These are phyloP conservation scores for Yarrowia keelungensis DNA, from an alignment of 805 yeast genomes.

Conservation along the genomic window DNA sequence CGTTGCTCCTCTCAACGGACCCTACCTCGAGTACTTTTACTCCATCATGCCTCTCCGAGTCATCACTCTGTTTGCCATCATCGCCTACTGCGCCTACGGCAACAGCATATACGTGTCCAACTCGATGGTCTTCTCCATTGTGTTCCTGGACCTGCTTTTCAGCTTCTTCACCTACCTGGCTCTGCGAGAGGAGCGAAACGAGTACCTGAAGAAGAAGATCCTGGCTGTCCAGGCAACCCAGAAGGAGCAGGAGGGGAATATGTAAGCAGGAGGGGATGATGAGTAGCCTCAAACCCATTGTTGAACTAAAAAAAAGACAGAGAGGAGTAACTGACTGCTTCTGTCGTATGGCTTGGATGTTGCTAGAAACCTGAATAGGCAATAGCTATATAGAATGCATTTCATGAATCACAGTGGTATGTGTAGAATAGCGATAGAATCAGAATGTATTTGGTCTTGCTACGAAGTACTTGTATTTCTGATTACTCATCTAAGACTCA, in stretches of 20 bases:
- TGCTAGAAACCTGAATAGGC: too few relatives aligned
- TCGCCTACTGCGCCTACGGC: slow-evolving; percentile 44
- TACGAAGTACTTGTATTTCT: too few relatives aligned
- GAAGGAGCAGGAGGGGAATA: slow-evolving; percentile 11
- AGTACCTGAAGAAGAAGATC: slow-evolving; percentile 40
- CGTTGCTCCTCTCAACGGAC: slow-evolving; percentile 44
- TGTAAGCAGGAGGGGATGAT: too few relatives aligned
- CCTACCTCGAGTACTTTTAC: slow-evolving; percentile 44
- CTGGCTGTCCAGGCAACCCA: slow-evolving; percentile 18
- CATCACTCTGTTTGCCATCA: slow-evolving; percentile 43
- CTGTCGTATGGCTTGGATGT: too few relatives aligned
- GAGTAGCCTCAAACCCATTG: too few relatives aligned
- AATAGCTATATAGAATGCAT: too few relatives aligned
- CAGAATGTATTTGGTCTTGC: too few relatives aligned
- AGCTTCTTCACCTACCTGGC: slow-evolving; percentile 47
- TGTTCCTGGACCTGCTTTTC: slow-evolving; percentile 48
- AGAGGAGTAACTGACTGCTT: too few relatives aligned
- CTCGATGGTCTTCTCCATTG: slow-evolving; percentile 47
- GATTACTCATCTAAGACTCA: too few relatives aligned
- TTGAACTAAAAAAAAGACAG: too few relatives aligned
- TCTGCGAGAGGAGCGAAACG: slow-evolving; percentile 51
- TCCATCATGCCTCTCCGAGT: slow-evolving; percentile 48
- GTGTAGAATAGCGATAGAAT: too few relatives aligned
- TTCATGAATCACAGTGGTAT: too few relatives aligned
- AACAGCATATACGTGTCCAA: slow-evolving; percentile 44